Evolutionary conservation across 257 asterid species (phyloP), one percentile per base, ranked within the genome.

Genomic region (Salvia splendens): DNA sequence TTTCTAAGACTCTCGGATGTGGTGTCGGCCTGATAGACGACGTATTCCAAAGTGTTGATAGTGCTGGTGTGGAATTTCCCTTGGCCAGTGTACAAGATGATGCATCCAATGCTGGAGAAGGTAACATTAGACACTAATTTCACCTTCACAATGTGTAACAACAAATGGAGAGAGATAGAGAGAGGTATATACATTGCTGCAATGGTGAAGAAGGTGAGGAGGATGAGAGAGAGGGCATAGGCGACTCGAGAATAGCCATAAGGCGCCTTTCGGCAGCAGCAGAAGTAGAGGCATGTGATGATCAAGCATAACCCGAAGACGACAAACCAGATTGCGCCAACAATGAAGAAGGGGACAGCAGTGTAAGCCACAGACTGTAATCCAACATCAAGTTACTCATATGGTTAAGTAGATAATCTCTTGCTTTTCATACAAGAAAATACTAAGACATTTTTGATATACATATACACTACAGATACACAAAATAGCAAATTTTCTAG

Each of bases 351-450:
- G 1, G 97, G 96, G 65, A 62, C 89, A 57, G 89, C 92, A 24
- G 96, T 84, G 79, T 79, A 89, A 10, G 69, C 87, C 70, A 92
- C 96, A 5, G 95, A 89, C 95, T 85, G 95, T 84, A 80, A 33
- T 32, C 33, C 73, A 64, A 67, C 48, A 78, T 47, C 28, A 66
- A 75, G 9, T 49, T 47, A 36, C 75, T 61, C 9, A 5, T 3
- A 12, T 30, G 41, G 41, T 28, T 28, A 10, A 24, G 17, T 11
- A 11, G 28, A 55, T 5, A 30, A 0, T 5, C 9, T 55, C 12
- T 51, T 5, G 12, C 7, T 50, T 14, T 50, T 40, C 67, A 74
- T 61, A 64, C 65, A n/a, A 54, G 32, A 35, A 3, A 30, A 42
- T 41, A 28, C 17, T n/a, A 55, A 4, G 16, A 28, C 80, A 84